Base-by-base conservation (phyloP, 768 basidiomycete genomes). In the Serpula lacrymans region DNA sequence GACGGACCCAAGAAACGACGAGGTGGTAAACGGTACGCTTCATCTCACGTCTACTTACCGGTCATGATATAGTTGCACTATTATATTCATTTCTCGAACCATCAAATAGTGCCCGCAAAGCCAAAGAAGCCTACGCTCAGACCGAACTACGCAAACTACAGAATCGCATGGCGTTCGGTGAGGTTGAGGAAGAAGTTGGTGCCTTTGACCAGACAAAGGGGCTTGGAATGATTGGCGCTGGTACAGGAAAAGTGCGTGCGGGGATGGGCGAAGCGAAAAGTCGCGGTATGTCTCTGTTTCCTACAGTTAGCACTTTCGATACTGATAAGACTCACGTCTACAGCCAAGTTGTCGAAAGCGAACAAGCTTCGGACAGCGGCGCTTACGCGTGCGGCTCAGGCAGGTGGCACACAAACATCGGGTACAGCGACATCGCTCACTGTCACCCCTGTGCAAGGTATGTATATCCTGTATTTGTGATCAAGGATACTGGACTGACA, bases 171-270 rank as follows among this genome's bases (percentile, higher is more conserved):
- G 80, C 72, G 41, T 98, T 99, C 53, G 96, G 95, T 29, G 84
- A 95, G 63, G 86, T 84, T 1, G 96, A 98, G 57, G 85, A 94
- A 55, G 96, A 99, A 61, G 88, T 94, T 31, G 95, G 93, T 13
- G 89, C 93, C 23, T 94, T 91, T 52, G 96, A 96, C 67, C 84
- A 97, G 69, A 94, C 93, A n/a, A 89, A 91, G 70, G 96, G 96
- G 5, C 63, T 98, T 58, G 96, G 96, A 46, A 98, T 99, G 94
- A 89, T 98, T 46, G 92, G 93, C 27, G 74, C 74, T 39, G 72
- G 80, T 13, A 83, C 85, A 5, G 96, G 96, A 17, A 89, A 91
- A 61, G 87, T 99, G 37, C 74, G 96, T 39, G 92, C 92, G 10
- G 84, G 84, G 21, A 61, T 81, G 37, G 92, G 87, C 38, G 94